Evolutionary conservation across 495 filamentous ascomycete genomes (phyloP).

Genomic region (Aspergillus biplanus): DNA sequence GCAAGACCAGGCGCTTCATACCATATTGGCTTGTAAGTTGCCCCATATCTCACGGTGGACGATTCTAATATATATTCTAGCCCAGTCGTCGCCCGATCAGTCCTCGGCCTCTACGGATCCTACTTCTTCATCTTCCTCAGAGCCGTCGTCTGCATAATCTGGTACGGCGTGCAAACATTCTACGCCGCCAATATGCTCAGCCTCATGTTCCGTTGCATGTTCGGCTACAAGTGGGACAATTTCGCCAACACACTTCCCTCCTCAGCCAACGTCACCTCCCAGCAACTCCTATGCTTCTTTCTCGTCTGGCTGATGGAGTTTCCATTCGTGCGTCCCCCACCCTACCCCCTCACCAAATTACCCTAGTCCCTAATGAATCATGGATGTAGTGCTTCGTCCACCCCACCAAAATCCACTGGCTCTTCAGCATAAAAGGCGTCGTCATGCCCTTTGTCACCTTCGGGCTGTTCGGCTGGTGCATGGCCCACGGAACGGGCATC

Average conservation of each 20-base stretch:
- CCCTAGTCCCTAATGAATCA: neutral
- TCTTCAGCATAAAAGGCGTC: conserved; percentile 12
- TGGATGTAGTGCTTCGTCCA: conserved; percentile 3
- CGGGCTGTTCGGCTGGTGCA: conserved; percentile 11
- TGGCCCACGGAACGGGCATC: conserved; percentile 10
- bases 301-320: conserved; percentile 9
- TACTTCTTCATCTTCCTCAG: conserved; percentile 14
- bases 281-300: conserved; percentile 16
- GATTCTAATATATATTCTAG: neutral
- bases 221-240: conserved; percentile 1
- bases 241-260: conserved; percentile 5
- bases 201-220: conserved; percentile 8
- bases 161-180: conserved; percentile 15
- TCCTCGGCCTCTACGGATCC: conserved; percentile 5
- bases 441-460: conserved; percentile 15
- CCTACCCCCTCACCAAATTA: neutral
- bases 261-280: conserved; percentile 3
- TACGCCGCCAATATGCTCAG: conserved; percentile 12
- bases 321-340: conserved; percentile 2
- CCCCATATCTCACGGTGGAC: neutral
- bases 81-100: conserved; percentile 6
- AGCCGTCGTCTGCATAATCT: conserved; percentile 14
- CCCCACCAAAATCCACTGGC: conserved; percentile 7
- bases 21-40: conserved; percentile 13
- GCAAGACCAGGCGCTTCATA: conserved; percentile 12